These are phyloP conservation scores for Pythium myriotylum DNA, from an alignment of 352 stramenopile genomes.

Conservation along the genomic window DNA sequence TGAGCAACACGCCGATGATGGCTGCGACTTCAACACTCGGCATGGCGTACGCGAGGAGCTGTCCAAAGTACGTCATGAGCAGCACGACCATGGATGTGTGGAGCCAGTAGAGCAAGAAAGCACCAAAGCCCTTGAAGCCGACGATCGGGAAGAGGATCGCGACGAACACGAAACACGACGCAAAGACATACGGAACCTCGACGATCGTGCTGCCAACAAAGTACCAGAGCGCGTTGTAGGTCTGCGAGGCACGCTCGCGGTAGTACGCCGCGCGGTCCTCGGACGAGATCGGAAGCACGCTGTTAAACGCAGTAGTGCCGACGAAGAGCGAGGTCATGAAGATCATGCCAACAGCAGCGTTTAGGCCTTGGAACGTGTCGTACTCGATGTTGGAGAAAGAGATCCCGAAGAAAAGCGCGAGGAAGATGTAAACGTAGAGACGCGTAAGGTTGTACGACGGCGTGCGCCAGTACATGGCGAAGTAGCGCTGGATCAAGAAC, in stretches of 20 bases:
- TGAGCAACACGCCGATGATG: constrained; percentile 39
- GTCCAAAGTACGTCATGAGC: constrained; percentile 32
- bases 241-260: constrained; percentile 88
- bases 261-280: constrained; percentile 90
- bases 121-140: constrained; percentile 28
- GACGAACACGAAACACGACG: constrained; percentile 30
- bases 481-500: constrained; percentile 32
- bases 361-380: constrained; percentile 29
- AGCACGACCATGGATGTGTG: constrained; percentile 26
- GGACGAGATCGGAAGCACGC: constrained; percentile 60
- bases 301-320: constrained; percentile 62
- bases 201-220: constrained; percentile 61
- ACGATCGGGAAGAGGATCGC: constrained; percentile 37
- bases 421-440: constrained; percentile 27
- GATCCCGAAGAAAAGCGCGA: constrained; percentile 53
- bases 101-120: constrained; percentile 34
- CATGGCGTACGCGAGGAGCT: constrained; percentile 29
- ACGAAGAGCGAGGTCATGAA: constrained; percentile 70
- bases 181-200: constrained; percentile 54
- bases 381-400: constrained; percentile 26
- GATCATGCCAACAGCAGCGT: constrained; percentile 51
- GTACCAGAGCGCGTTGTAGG: constrained; percentile 89
- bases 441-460: constrained; percentile 72
- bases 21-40: constrained; percentile 34
- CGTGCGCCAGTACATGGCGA: constrained; percentile 68